phyloP scores from a whole-genome alignment of 169 alveolate genomes.

The Plasmodium blacklocki region DNA sequence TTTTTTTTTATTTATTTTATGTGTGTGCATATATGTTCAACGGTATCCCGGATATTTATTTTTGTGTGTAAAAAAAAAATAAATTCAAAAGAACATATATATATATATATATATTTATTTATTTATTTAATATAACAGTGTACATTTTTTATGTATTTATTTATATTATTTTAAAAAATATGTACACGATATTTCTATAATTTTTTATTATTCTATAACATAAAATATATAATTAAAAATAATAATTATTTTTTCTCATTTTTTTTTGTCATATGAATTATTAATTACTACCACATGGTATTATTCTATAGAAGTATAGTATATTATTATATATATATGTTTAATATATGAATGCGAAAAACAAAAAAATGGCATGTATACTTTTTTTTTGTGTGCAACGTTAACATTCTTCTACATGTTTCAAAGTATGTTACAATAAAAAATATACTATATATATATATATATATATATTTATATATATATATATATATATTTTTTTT shows the following conservation, averaged over 20 bases:
- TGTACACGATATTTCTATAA: background rate
- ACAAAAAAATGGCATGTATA: background rate
- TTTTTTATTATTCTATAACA: background rate
- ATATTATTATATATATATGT: too few relatives aligned
- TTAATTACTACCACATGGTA: too few relatives aligned
- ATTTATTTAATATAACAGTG: background rate
- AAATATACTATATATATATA: background rate
- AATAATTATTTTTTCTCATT: too few relatives aligned
- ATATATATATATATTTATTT: background rate
- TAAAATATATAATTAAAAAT: background rate
- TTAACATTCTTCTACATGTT: background rate
- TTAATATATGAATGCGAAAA: background rate
- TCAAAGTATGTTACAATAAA: background rate
- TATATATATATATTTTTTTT: background rate
- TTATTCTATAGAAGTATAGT: too few relatives aligned
- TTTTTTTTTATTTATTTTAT: slow-evolving; percentile 35
- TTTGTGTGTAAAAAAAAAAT: slow-evolving; percentile 32
- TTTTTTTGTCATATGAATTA: too few relatives aligned
- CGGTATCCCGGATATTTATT: slow-evolving; percentile 24
- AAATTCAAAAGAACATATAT: background rate
- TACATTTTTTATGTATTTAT: background rate
- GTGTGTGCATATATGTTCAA: slow-evolving; percentile 64
- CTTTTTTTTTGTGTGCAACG: slow-evolving; percentile 8
- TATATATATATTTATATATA: background rate
- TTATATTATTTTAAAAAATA: background rate